Evolutionary conservation across 1,139 yeast species (phyloP).

Genomic region (Nakaseomyces kungkrabaensis): DNA sequence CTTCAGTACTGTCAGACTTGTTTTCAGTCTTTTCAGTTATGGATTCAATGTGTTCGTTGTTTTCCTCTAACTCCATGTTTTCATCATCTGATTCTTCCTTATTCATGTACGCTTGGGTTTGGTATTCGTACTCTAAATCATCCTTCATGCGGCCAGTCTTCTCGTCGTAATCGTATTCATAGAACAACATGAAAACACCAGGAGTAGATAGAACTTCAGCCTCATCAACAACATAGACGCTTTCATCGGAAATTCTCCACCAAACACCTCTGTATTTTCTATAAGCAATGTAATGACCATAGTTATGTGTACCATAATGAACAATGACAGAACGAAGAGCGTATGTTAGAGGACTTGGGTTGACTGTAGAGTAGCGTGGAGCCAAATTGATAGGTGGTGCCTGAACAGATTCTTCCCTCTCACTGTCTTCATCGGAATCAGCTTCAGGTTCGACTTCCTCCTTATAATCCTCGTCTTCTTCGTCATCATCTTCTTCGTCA

Average conservation of each 20-base stretch:
- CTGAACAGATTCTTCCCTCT: slow-evolving; percentile 4
- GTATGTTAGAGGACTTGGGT: slow-evolving; percentile 43
- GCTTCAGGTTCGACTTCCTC: slow-evolving; percentile 7
- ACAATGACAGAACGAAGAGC: slow-evolving; percentile 75
- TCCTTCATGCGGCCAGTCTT: slow-evolving; percentile 28
- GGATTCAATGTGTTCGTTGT: slow-evolving; percentile 6
- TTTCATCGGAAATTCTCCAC: slow-evolving; percentile 94
- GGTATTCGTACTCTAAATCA: slow-evolving; percentile 15
- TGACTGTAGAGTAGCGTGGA: slow-evolving; percentile 14
- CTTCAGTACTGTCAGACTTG: not conserved
- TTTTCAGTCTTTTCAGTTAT: not conserved
- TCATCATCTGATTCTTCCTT: slow-evolving; percentile 16
- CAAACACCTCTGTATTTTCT: slow-evolving; percentile 73
- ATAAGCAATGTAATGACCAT: slow-evolving; percentile 88
- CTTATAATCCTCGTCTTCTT: slow-evolving; percentile 9
- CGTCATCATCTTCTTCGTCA: slow-evolving; percentile 9
- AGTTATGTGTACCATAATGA: slow-evolving; percentile 90
- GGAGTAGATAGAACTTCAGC: slow-evolving; percentile 70
- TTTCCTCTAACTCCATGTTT: slow-evolving; percentile 7
- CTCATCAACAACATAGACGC: slow-evolving; percentile 69
- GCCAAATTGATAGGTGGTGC: slow-evolving; percentile 7
- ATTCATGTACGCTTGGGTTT: slow-evolving; percentile 1
- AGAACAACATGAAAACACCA: slow-evolving; percentile 88
- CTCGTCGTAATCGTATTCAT: slow-evolving; percentile 48
- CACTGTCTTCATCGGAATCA: slow-evolving; percentile 11